These are phyloP conservation scores for Mixia osmundae DNA, from an alignment of 1,284 basidiomycete species.

Conservation along the genomic window DNA sequence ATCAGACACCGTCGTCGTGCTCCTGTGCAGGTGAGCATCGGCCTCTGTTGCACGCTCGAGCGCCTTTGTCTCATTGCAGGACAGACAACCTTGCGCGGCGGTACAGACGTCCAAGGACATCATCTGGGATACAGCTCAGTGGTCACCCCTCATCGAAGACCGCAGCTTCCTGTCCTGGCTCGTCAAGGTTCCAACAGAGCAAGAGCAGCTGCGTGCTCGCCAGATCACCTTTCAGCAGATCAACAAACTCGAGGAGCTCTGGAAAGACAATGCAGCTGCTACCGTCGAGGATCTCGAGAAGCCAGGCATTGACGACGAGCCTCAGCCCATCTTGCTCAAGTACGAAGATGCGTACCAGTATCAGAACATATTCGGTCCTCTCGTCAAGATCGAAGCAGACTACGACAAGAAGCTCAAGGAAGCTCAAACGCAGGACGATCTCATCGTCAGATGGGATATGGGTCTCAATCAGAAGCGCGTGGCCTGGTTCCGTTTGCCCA, in stretches of 20 bases:
- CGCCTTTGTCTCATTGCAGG: slow-evolving; percentile 1
- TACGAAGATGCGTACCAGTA: slow-evolving; percentile 99
- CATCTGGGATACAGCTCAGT: slow-evolving; percentile 90
- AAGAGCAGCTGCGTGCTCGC: slow-evolving; percentile 77
- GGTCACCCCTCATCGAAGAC: slow-evolving; percentile 97
- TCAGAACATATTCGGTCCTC: slow-evolving; percentile 93
- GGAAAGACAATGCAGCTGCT: slow-evolving; percentile 87
- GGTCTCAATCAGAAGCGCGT: slow-evolving; percentile 94
- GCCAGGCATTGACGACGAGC: slow-evolving; percentile 86
- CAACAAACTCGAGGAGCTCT: slow-evolving; percentile 87
- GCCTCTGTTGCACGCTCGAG: slow-evolving; percentile 8
- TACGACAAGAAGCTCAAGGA: slow-evolving; percentile 97
- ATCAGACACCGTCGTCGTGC: slow-evolving; percentile 91
- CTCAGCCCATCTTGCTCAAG: slow-evolving; percentile 62
- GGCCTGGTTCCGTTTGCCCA: slow-evolving; percentile 88
- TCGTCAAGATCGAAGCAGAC: slow-evolving; percentile 98
- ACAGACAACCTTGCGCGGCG: slow-evolving; percentile 85
- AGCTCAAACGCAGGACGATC: slow-evolving; percentile 90
- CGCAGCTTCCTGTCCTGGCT: slow-evolving; percentile 96
- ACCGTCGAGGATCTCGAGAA: slow-evolving; percentile 92
- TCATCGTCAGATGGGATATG: slow-evolving; percentile 87
- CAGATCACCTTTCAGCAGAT: slow-evolving; percentile 94
- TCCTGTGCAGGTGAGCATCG: slow-evolving; percentile 64
- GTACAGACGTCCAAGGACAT: slow-evolving; percentile 74
- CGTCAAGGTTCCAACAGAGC: slow-evolving; percentile 86